Percentiles rank a stretch among this genome's conserved stretches.
Conservation (phyloP, 192 early-diverging fungal species). For the Backusella luteola region DNA sequence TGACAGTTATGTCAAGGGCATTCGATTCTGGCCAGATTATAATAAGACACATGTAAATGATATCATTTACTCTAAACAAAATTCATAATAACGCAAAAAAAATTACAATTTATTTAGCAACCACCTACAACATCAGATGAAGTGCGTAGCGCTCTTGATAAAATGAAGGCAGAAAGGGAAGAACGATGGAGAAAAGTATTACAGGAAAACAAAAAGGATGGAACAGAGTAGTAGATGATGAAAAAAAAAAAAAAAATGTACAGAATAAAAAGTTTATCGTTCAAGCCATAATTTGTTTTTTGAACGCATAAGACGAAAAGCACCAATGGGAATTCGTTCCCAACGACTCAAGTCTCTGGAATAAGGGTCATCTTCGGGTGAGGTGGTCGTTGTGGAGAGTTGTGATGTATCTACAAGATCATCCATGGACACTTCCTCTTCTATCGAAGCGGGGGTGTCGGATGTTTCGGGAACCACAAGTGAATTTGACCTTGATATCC, state of each 20-base stretch:
- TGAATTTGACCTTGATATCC: constrained; percentile 3
- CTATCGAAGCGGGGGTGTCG: neutral
- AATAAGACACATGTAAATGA: constrained; percentile 31
- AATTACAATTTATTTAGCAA: constrained; percentile 18
- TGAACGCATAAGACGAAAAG: constrained; percentile 39
- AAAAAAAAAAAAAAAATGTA: neutral
- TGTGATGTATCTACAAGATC: constrained; percentile 52
- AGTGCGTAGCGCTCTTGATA: constrained; percentile 33
- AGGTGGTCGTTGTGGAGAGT: constrained; percentile 40
- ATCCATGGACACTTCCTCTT: constrained; percentile 40
- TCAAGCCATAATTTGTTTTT: constrained; percentile 32
- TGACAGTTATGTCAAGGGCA: constrained; percentile 42
- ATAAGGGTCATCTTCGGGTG: constrained; percentile 39
- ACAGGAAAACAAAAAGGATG: constrained; percentile 7
- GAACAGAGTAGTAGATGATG: neutral
- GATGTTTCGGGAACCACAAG: neutral
- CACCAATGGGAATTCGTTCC: constrained; percentile 53
- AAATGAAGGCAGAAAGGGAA: constrained; percentile 38
- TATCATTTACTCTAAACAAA: no score
- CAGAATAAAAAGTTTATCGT: constrained; percentile 10
- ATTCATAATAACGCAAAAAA: neutral
- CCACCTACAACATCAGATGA: constrained; percentile 42
- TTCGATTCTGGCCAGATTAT: constrained; percentile 43
- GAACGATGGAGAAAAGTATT: constrained; percentile 33
- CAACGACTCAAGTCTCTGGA: constrained; percentile 46